Percentiles rank a stretch among this genome's conserved stretches.
These are phyloP conservation scores for Fusarium fracticaudum DNA, from an alignment of 2,329 filamentous ascomycete genomes.

Conservation along the genomic window DNA sequence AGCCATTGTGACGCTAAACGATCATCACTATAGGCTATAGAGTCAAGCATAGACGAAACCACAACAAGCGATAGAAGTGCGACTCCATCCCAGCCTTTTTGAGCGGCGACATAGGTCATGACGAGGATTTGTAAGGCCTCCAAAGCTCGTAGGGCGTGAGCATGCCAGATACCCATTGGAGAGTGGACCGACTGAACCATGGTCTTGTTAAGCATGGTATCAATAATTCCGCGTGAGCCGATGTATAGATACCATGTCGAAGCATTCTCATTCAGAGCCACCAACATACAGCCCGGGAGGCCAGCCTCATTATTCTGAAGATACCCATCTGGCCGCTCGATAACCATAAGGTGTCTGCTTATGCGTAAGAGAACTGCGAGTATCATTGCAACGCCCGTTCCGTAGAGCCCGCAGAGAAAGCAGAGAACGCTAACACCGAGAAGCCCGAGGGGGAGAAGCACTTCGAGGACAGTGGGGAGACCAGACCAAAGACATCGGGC, in stretches of 20 bases:
- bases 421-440: not conserved
- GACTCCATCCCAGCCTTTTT: not conserved
- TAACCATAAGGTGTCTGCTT: not conserved
- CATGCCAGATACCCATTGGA: not conserved
- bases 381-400: not conserved
- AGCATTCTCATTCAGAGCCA: not conserved
- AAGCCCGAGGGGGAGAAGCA: rapidly evolving
- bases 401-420: not conserved
- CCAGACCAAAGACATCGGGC: not conserved
- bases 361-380: not conserved
- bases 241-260: not conserved
- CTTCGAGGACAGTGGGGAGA: rapidly evolving
- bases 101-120: not conserved
- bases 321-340: not conserved
- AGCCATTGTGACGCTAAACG: not conserved
- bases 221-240: not conserved
- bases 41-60: not conserved
- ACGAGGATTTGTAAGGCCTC: not conserved
- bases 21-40: not conserved
- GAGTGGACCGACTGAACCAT: not conserved
- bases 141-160: not conserved
- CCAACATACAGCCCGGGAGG: not conserved
- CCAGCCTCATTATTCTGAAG: not conserved
- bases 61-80: not conserved
- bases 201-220: not conserved